Conservation (phyloP, 106 monocot genomes). For the Agapanthus africanus region DNA sequence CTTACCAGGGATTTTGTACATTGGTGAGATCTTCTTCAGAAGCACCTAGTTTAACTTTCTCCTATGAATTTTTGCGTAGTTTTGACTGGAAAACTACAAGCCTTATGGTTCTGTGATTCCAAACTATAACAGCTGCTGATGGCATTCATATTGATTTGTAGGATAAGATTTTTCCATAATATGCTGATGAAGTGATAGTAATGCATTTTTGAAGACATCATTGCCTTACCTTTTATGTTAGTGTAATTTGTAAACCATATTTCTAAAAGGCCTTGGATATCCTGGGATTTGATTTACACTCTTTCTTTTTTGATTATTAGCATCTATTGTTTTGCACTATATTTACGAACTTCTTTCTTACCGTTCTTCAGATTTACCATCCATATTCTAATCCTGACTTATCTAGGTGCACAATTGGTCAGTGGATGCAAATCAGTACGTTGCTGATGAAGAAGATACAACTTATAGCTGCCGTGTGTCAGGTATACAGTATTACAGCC, state of each 20-base stretch:
- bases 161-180: neutral
- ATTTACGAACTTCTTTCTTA: no score
- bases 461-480: slow-evolving; percentile 97
- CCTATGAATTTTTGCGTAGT: neutral
- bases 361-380: neutral
- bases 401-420: slow-evolving; percentile 68
- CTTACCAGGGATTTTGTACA: neutral
- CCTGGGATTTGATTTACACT: neutral
- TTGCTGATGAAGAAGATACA: slow-evolving; percentile 89
- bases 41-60: neutral
- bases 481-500: slow-evolving; percentile 51
- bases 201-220: no score
- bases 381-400: neutral
- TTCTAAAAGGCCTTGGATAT: neutral
- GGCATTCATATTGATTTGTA: neutral
- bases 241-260: neutral
- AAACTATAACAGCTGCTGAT: neutral
- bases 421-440: slow-evolving; percentile 81
- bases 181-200: no score
- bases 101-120: neutral
- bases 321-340: neutral
- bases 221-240: neutral
- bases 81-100: neutral
- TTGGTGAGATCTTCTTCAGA: neutral
- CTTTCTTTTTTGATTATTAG: neutral